Evolutionary conservation across 495 filamentous ascomycete species (phyloP).

Genomic region (Entonaema liquescens): DNA sequence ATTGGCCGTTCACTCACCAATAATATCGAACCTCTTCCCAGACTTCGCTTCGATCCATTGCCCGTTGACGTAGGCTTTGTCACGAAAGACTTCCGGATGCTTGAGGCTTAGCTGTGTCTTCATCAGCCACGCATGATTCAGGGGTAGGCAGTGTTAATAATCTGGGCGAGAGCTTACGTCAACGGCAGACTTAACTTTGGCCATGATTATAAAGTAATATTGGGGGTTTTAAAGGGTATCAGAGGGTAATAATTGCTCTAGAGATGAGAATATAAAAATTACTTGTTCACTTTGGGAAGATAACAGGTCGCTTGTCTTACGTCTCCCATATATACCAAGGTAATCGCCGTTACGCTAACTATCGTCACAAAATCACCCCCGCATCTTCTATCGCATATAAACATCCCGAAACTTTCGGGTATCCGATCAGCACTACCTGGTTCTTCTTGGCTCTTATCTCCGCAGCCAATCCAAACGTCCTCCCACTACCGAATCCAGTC

Average conservation of each 20-base stretch:
- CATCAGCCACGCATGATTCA: slow-evolving; percentile 1
- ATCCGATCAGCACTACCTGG: background rate
- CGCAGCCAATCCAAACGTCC: slow-evolving; percentile 11
- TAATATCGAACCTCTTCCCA: slow-evolving; percentile 71
- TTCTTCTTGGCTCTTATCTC: slow-evolving; percentile 8
- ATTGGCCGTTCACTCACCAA: slow-evolving; percentile 55
- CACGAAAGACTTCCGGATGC: slow-evolving; percentile 66
- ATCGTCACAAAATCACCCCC: background rate
- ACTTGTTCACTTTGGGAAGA: background rate
- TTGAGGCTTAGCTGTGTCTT: slow-evolving; percentile 57
- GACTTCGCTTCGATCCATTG: slow-evolving; percentile 70
- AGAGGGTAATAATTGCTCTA: background rate
- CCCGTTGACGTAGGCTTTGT: slow-evolving; percentile 67
- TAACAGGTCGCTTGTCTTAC: background rate
- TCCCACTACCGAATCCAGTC: slow-evolving; percentile 24
- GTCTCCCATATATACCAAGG: background rate
- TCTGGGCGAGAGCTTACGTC: slow-evolving; percentile 20
- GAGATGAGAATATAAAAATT: background rate
- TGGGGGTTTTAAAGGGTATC: background rate
- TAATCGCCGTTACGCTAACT: background rate
- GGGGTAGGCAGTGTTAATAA: background rate
- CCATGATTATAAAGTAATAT: slow-evolving; percentile 14
- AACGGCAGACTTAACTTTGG: background rate
- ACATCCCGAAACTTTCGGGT: slow-evolving; percentile 21
- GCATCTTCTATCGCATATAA: slow-evolving; percentile 14